Base-by-base conservation (phyloP, 1,284 basidiomycete species). In the Heterobasidion occidentale region DNA sequence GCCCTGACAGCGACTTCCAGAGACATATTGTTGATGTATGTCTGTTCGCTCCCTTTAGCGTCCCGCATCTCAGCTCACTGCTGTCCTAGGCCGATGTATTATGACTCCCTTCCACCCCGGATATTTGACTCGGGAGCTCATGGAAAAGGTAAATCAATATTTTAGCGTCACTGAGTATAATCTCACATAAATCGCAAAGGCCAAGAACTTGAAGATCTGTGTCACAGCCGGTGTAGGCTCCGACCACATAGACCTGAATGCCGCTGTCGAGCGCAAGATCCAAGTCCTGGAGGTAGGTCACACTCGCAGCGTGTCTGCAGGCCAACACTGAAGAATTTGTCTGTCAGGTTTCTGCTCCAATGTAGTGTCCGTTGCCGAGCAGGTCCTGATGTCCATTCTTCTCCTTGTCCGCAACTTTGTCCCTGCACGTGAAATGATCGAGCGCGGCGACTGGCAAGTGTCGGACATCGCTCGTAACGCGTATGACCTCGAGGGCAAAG, bases 151-250 rank as follows among this genome's bases (percentile, higher is more conserved):
- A 53, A 45, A 27, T 50, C 20, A 27, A 27, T 27, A 27, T 3
- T 27, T 27, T 27, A 27, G 27, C 5, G 38, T 55, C 51, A 47
- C 20, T 48, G n/a, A 38, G 46, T 11, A 7, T 44, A 17, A 36
- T 20, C 6, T n/a, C 35, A 1, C 11, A 46, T 46, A 27, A 19
- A 3, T 19, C 9, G 36, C 51, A n/a, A 35, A 90, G 79, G 92
- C 94, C 42, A 88, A 88, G 74, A 95, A 96, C 67, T 83, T 98
- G 65, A 96, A 94, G 76, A 74, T 96, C 60, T 93, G 90, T 67
- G 82, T 97, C 66, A 98, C 94, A 9, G 94, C 94, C 54, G 94
- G 94, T 73, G 94, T 97, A 50, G 94, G 93, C 12, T 94, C 91
- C 42, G 94, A 96, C 75, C 91, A 93, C 74, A 85, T 96, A 65